Percentiles rank a stretch among this genome's conserved stretches.
Conservation (phyloP, 805 yeast genomes). For the Saturnispora dispora region DNA sequence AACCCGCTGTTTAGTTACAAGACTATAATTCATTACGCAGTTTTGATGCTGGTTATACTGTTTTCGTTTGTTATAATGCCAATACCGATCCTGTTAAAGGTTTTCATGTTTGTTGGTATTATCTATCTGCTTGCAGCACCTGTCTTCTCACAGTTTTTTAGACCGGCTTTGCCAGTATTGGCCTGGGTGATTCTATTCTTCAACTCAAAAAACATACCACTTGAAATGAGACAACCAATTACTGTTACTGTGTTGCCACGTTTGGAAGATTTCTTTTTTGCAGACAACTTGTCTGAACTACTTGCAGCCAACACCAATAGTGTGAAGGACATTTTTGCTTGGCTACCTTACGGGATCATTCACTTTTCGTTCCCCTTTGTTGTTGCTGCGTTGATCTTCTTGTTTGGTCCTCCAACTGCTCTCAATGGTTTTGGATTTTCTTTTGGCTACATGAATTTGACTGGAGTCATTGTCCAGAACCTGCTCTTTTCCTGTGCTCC, state of each 20-base stretch:
- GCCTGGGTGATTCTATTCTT: slow-evolving; percentile 85
- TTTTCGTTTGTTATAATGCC: slow-evolving; percentile 22
- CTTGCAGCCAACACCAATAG: slow-evolving; percentile 66
- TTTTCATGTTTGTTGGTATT: slow-evolving; percentile 8
- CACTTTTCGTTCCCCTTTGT: slow-evolving; percentile 90
- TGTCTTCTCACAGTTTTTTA: slow-evolving; percentile 73
- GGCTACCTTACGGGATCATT: slow-evolving; percentile 90
- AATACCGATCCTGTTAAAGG: slow-evolving; percentile 13
- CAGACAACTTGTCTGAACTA: slow-evolving; percentile 81
- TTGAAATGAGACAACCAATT: slow-evolving; percentile 72
- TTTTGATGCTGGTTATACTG: slow-evolving; percentile 15
- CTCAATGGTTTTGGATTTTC: slow-evolving; percentile 82
- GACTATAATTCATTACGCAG: slow-evolving; percentile 13
- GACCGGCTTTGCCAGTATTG: slow-evolving; percentile 73
- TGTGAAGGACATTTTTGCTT: slow-evolving; percentile 70
- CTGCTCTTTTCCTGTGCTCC: slow-evolving; percentile 84
- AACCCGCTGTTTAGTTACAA: background rate
- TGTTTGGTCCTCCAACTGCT: slow-evolving; percentile 88
- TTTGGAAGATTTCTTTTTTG: slow-evolving; percentile 84
- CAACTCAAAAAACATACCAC: slow-evolving; percentile 66
- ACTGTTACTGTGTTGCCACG: slow-evolving; percentile 87
- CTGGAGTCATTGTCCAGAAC: slow-evolving; percentile 78
- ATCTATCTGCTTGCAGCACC: slow-evolving; percentile 47
- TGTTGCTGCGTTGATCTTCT: slow-evolving; percentile 64
- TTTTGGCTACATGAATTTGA: slow-evolving; percentile 87